Evolutionary conservation across 2,329 filamentous ascomycete species (phyloP).

Genomic region (Pseudogymnoascus sp.): DNA sequence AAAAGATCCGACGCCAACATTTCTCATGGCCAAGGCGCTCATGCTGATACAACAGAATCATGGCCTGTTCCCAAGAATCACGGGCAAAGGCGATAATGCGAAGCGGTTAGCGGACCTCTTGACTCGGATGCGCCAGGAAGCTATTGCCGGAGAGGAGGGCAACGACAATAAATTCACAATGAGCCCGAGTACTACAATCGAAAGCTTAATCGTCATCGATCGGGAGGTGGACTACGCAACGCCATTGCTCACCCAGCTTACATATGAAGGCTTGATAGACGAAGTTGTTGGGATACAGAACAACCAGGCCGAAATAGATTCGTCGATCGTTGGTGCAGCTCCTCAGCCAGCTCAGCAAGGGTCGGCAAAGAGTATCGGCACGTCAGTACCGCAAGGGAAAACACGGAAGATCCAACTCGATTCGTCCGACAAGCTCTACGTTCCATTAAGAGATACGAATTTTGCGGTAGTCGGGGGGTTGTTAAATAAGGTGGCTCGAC

Average conservation of each 20-base stretch:
- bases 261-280: slow-evolving; percentile 92
- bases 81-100: slow-evolving; percentile 92
- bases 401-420: slow-evolving; percentile 88
- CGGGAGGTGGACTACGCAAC: slow-evolving; percentile 92
- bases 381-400: slow-evolving; percentile 51
- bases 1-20: slow-evolving; percentile 86
- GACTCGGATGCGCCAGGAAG: slow-evolving; percentile 83
- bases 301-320: slow-evolving; percentile 88
- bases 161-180: slow-evolving; percentile 54
- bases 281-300: slow-evolving; percentile 87
- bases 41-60: slow-evolving; percentile 91
- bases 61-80: slow-evolving; percentile 87
- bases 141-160: slow-evolving; percentile 66
- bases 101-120: slow-evolving; percentile 81
- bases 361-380: slow-evolving; percentile 46
- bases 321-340: slow-evolving; percentile 73
- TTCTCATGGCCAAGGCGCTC: slow-evolving; percentile 78
- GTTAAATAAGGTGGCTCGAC: slow-evolving; percentile 82
- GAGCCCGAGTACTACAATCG: slow-evolving; percentile 77
- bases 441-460: slow-evolving; percentile 81
- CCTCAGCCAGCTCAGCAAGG: slow-evolving; percentile 46
- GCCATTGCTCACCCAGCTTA: slow-evolving; percentile 84
- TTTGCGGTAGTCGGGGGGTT: slow-evolving; percentile 88
- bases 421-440: slow-evolving; percentile 80
- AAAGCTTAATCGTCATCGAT: slow-evolving; percentile 91